Evolutionary conservation across 192 early-diverging fungal species (phyloP).

Genomic region (Backusella mclennaniae): DNA sequence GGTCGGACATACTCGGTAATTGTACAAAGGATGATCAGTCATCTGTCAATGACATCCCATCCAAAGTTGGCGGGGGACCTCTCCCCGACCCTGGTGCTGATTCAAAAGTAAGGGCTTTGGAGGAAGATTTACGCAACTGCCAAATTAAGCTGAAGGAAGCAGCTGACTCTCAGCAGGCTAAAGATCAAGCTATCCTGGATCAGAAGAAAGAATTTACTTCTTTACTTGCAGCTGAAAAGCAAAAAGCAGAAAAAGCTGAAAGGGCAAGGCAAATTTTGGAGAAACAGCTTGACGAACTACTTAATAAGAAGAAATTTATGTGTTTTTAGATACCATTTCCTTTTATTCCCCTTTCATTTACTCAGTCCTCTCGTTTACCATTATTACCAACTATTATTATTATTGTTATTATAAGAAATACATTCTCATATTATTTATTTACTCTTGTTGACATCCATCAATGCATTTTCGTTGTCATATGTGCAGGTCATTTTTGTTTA

Average conservation of each 20-base stretch:
- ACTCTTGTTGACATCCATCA: constrained; percentile 6
- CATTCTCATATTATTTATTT: not conserved
- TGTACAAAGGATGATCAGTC: constrained; percentile 5
- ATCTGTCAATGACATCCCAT: constrained; percentile 9
- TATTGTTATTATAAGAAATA: not conserved
- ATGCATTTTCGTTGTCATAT: not conserved
- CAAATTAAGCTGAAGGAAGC: constrained; percentile 5
- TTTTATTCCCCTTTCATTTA: not conserved
- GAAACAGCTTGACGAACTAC: constrained; percentile 45
- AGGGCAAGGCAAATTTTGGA: constrained; percentile 42
- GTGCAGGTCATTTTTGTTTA: not conserved
- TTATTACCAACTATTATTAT: not conserved
- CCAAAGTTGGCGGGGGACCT: not conserved
- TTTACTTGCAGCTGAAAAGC: not conserved
- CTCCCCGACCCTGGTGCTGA: not conserved
- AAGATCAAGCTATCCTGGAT: not conserved
- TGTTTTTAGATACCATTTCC: constrained; percentile 40
- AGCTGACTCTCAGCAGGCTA: not conserved
- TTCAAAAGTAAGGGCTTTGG: not conserved
- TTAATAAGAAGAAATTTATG: constrained; percentile 49
- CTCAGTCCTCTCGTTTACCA: not conserved
- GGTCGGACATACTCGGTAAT: not conserved
- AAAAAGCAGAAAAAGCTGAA: constrained; percentile 16
- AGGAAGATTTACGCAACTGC: not conserved
- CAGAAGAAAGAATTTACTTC: constrained; percentile 4